Conservation (phyloP, 345 rosid species). For the Turnera subulata region DNA sequence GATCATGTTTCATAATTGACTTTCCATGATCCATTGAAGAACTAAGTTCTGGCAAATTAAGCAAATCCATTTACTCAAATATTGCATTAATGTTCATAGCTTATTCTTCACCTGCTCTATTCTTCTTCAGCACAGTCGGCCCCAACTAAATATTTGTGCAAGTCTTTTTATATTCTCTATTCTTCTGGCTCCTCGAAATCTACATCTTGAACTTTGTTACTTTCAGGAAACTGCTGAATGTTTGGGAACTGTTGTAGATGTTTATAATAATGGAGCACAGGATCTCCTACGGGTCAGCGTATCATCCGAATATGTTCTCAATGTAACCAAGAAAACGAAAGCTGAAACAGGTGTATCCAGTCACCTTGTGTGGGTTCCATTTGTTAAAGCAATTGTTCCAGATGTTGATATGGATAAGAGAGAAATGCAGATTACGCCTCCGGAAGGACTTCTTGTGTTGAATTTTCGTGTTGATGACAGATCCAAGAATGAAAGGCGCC, state of each 20-base stretch:
- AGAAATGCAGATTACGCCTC: constrained; percentile 81
- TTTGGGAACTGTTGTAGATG: constrained; percentile 73
- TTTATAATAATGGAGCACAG: constrained; percentile 70
- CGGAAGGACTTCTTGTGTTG: constrained; percentile 83
- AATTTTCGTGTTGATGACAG: constrained; percentile 58
- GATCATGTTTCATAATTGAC: too few species aligned
- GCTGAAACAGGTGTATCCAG: constrained; percentile 29
- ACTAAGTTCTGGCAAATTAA: too few species aligned
- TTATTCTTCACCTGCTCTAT: background rate
- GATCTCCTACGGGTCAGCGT: constrained; percentile 79
- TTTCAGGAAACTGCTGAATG: constrained; percentile 68
- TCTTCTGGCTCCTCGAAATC: background rate
- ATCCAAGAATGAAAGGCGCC: constrained; percentile 93
- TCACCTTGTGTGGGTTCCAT: constrained; percentile 79
- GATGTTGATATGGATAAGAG: constrained; percentile 58
- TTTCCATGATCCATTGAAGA: too few species aligned
- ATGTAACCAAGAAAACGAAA: constrained; percentile 36
- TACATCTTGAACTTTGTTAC: constrained; percentile 2
- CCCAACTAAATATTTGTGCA: background rate
- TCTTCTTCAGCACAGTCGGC: background rate
- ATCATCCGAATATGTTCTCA: constrained; percentile 27
- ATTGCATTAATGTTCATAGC: too few species aligned
- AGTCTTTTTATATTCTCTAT: too few species aligned
- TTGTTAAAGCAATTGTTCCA: constrained; percentile 85
- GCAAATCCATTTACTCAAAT: too few species aligned